Percentiles rank a stretch among this genome's conserved stretches.
Evolutionary conservation across 495 filamentous ascomycete species (phyloP).

Genomic region (Penicillium manginii): DNA sequence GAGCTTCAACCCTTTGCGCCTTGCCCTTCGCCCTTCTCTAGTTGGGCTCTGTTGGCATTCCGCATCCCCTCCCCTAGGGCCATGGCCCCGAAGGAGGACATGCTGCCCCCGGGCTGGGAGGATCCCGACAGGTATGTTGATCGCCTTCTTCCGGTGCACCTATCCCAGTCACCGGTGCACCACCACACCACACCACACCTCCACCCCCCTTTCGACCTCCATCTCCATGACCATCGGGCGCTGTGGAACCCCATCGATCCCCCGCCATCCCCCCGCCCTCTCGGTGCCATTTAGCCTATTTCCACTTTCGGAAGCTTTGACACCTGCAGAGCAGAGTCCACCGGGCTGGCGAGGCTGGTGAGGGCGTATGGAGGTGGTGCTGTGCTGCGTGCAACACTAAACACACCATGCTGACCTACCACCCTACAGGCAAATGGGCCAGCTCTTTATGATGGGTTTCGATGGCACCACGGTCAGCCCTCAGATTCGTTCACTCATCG

Average conservation of each 20-base stretch:
- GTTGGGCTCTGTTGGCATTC: conserved; percentile 38
- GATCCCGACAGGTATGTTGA: conserved; percentile 51
- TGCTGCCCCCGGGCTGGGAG: conserved; percentile 54
- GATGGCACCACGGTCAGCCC: conserved; percentile 86
- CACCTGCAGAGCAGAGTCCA: conserved; percentile 31
- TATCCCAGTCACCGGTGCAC: conserved; percentile 4
- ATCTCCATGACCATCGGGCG: conserved; percentile 11
- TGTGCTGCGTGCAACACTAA: background rate
- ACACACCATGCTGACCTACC: conserved; percentile 25
- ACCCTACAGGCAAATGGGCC: conserved; percentile 65
- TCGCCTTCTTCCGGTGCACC: conserved; percentile 21
- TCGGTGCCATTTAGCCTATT: conserved; percentile 21
- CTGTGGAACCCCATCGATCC: conserved; percentile 26
- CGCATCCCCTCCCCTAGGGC: conserved; percentile 38
- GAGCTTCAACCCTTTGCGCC: background rate
- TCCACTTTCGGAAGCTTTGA: conserved; percentile 18
- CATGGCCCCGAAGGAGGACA: conserved; percentile 56
- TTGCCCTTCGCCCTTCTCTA: conserved; percentile 7
- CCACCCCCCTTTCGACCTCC: conserved; percentile 9
- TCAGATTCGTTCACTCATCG: conserved; percentile 82
- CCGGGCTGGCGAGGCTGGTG: background rate
- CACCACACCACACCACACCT: conserved; percentile 6
- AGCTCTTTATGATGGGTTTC: conserved; percentile 95
- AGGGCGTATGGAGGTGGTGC: background rate
- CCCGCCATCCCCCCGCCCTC: background rate